Evolutionary conservation across 2,329 filamentous ascomycete species (phyloP).

Genomic region (Penicillium sp.): DNA sequence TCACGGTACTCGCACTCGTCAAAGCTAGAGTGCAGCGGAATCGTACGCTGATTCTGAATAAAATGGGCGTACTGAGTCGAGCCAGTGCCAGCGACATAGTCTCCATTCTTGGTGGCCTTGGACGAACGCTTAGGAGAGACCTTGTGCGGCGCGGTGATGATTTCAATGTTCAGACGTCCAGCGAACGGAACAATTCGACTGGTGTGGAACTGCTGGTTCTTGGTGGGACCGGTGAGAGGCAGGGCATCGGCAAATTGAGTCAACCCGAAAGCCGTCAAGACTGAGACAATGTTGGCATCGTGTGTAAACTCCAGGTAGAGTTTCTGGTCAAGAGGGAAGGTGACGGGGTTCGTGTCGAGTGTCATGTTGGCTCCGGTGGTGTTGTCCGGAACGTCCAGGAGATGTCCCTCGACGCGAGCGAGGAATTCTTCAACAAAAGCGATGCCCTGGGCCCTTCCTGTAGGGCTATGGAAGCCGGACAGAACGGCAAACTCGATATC

Average conservation of each 20-base stretch:
- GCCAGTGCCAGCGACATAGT: conserved; percentile 44
- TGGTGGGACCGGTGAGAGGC: conserved; percentile 54
- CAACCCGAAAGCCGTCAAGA: conserved; percentile 72
- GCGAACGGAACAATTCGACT: conserved; percentile 71
- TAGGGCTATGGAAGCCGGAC: conserved; percentile 64
- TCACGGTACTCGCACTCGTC: conserved; percentile 64
- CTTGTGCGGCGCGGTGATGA: conserved; percentile 68
- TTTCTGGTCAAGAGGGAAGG: conserved; percentile 72
- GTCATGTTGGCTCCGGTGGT: conserved; percentile 51
- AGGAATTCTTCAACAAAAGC: conserved; percentile 74
- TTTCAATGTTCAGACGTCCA: conserved; percentile 71
- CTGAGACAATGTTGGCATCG: conserved; percentile 71
- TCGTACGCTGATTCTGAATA: conserved; percentile 71
- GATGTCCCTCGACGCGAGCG: conserved; percentile 58
- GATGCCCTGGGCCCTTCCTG: conserved; percentile 70
- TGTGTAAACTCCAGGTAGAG: conserved; percentile 79
- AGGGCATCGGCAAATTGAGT: conserved; percentile 66
- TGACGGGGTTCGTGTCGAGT: conserved; percentile 58
- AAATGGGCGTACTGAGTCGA: conserved; percentile 74
- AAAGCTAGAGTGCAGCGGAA: conserved; percentile 69
- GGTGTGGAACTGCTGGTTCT: conserved; percentile 64
- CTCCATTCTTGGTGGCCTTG: conserved; percentile 7
- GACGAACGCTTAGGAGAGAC: conserved; percentile 56
- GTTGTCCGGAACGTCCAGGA: conserved; percentile 23
- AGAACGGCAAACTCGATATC: conserved; percentile 67